A percentile compares a stretch with the other conserved stretches of the same genome.
These are phyloP conservation scores for Oropetium thomaeum DNA, from an alignment of 176 grass and related monocot genomes.

Conservation along the genomic window DNA sequence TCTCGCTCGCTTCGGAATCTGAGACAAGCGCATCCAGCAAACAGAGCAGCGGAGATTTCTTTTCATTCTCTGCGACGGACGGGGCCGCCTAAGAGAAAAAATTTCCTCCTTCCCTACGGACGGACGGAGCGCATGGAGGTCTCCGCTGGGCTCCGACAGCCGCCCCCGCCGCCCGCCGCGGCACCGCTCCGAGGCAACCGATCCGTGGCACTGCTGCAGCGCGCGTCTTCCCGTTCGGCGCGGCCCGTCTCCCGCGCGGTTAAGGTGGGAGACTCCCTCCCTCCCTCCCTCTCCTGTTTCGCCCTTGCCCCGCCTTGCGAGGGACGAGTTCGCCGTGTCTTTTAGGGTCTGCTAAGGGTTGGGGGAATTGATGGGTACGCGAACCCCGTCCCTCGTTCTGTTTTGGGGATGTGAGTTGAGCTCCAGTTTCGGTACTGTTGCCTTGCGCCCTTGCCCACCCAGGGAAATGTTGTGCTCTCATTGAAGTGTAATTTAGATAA, in stretches of 20 bases:
- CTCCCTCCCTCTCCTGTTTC: neutral
- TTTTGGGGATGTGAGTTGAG: neutral
- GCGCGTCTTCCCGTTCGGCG: neutral
- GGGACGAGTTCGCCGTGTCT: neutral
- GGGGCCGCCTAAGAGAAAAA: neutral
- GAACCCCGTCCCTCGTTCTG: neutral
- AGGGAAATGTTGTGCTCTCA: too few relatives aligned
- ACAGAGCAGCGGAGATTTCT: neutral
- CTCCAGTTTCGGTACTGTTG: neutral
- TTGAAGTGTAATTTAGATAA: neutral
- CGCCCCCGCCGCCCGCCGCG: neutral
- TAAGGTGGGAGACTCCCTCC: constrained; percentile 42
- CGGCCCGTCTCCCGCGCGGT: constrained; percentile 22
- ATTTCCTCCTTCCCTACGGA: too few relatives aligned
- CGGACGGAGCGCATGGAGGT: constrained; percentile 28
- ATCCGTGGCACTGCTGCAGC: neutral
- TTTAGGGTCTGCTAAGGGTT: neutral
- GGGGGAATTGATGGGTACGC: neutral
- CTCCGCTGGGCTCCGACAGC: constrained; percentile 19
- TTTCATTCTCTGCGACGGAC: neutral
- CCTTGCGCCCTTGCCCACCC: too few relatives aligned
- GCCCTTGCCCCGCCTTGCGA: neutral
- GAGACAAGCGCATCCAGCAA: neutral
- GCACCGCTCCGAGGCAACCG: neutral
- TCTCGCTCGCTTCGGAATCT: constrained; percentile 19